phyloP scores from a whole-genome alignment of 73 alveolate genomes.

The Paramecium octaurelia region DNA sequence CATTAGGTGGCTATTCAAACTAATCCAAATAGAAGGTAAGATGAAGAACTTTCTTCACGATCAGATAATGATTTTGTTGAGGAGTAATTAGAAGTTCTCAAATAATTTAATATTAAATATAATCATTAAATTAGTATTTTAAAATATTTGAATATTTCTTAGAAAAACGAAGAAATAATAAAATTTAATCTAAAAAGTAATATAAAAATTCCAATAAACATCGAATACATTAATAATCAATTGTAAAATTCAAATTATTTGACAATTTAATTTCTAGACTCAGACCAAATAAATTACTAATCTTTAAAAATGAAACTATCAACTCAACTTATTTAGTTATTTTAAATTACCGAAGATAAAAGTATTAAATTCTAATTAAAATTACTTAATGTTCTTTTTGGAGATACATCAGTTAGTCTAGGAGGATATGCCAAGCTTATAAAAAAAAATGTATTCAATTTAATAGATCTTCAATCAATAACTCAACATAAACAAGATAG shows the following conservation, averaged over 20 bases:
- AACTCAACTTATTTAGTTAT: background rate
- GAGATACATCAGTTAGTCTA: background rate
- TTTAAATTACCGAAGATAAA: background rate
- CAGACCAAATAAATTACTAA: background rate
- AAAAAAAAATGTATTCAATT: background rate
- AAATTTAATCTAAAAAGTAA: background rate
- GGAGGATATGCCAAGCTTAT: background rate
- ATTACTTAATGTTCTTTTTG: background rate
- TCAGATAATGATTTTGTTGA: background rate
- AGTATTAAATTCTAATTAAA: background rate
- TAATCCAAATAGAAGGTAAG: background rate
- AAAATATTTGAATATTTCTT: background rate
- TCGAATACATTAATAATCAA: background rate
- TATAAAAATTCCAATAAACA: background rate
- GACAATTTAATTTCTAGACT: background rate
- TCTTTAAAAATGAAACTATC: background rate
- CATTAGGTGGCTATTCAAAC: background rate
- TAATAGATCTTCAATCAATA: background rate
- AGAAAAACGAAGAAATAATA: background rate
- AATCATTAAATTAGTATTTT: background rate
- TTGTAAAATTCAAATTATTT: background rate
- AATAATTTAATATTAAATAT: background rate
- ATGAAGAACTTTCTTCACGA: background rate
- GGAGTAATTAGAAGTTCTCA: background rate
- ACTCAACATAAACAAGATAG: background rate